Conservation (phyloP, 2,329 filamentous ascomycete species). For the Diplodia intermedia region DNA sequence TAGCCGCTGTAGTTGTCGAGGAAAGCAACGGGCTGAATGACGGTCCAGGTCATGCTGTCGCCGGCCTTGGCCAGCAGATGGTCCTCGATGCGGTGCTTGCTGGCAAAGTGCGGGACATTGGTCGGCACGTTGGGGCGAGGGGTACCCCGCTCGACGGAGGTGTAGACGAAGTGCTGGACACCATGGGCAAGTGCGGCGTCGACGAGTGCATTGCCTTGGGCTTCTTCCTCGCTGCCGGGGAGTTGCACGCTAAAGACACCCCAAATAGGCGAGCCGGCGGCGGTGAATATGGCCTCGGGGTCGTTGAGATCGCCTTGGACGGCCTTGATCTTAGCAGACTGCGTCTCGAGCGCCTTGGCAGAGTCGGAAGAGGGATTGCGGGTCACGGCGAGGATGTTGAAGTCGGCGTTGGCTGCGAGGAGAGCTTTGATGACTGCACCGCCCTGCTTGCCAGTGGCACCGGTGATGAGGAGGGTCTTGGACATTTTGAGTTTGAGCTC, state of each 20-base stretch:
- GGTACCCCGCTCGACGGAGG: slow-evolving; percentile 48
- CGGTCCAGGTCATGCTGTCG: slow-evolving; percentile 61
- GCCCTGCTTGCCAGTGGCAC: slow-evolving; percentile 56
- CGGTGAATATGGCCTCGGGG: slow-evolving; percentile 57
- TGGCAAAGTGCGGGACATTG: slow-evolving; percentile 65
- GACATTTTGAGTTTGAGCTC: slow-evolving; percentile 38
- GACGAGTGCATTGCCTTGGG: slow-evolving; percentile 49
- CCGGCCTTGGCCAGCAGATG: slow-evolving; percentile 57
- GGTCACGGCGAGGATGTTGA: slow-evolving; percentile 64
- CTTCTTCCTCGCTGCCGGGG: slow-evolving; percentile 40
- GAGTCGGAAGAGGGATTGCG: slow-evolving; percentile 57
- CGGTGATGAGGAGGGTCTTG: slow-evolving; percentile 49
- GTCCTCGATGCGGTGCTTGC: slow-evolving; percentile 66
- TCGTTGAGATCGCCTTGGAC: slow-evolving; percentile 63
- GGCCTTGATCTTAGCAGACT: slow-evolving; percentile 58
- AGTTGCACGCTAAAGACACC: slow-evolving; percentile 45
- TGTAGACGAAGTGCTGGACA: slow-evolving; percentile 49
- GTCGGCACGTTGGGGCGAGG: slow-evolving; percentile 58
- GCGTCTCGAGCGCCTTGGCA: slow-evolving; percentile 56
- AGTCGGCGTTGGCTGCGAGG: slow-evolving; percentile 44
- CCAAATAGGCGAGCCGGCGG: slow-evolving; percentile 49
- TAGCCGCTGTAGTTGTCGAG: slow-evolving; percentile 62
- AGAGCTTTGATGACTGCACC: slow-evolving; percentile 51
- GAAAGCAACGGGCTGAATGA: slow-evolving; percentile 67
- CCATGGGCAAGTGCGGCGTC: slow-evolving; percentile 43